A percentile compares a stretch with the other conserved stretches of the same genome.
These are phyloP conservation scores for Ophiosphaerella narmari DNA, from an alignment of 2,329 filamentous ascomycete species.

Conservation along the genomic window DNA sequence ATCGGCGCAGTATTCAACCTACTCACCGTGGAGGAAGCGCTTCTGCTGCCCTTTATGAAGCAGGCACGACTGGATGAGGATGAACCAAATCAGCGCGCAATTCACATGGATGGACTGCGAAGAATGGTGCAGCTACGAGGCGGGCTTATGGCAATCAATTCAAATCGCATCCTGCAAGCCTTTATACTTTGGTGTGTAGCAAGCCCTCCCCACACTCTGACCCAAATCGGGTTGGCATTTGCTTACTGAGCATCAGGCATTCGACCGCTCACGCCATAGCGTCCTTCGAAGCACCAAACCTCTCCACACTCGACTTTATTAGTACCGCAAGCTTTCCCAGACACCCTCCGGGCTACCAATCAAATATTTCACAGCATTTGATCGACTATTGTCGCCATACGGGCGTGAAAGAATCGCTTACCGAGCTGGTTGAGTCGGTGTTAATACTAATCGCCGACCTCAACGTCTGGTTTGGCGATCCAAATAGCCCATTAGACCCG, in stretches of 20 bases:
- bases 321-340: constrained; percentile 30
- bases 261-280: constrained; percentile 45
- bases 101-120: constrained; percentile 40
- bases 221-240: constrained; percentile 33
- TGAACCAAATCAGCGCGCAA: constrained; percentile 37
- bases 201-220: constrained; percentile 6
- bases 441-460: constrained; percentile 42
- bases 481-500: constrained; percentile 37
- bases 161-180: constrained; percentile 46
- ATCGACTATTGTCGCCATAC: constrained; percentile 35
- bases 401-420: constrained; percentile 35
- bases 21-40: constrained; percentile 41
- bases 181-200: constrained; percentile 48
- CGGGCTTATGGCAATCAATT: constrained; percentile 38
- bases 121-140: constrained; percentile 44
- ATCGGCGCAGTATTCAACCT: constrained; percentile 47
- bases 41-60: constrained; percentile 29
- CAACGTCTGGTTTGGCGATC: constrained; percentile 39
- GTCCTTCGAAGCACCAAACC: constrained; percentile 39
- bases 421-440: constrained; percentile 32
- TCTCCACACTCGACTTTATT: constrained; percentile 36
- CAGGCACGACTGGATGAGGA: constrained; percentile 27
- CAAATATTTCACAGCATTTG: constrained; percentile 36
- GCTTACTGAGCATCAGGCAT: constrained; percentile 49
- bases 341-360: constrained; percentile 36